phyloP scores from a whole-genome alignment of 352 stramenopile genomes.

The Globisporangium viniferum region DNA sequence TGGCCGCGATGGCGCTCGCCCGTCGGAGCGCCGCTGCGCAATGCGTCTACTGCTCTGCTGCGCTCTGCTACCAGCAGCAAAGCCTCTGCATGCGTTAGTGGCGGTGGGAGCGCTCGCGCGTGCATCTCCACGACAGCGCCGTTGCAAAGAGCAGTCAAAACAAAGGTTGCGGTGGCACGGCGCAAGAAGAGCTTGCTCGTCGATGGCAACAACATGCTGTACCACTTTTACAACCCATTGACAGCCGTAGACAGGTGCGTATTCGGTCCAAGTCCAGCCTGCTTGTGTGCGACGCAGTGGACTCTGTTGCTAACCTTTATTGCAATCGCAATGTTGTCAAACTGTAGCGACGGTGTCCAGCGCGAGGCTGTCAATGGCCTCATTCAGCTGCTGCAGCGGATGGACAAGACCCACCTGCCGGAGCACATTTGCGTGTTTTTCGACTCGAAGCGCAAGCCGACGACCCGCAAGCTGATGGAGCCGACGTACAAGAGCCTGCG shows the following conservation, averaged over 20 bases:
- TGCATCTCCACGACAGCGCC: conserved; percentile 2
- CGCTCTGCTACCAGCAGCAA: not conserved
- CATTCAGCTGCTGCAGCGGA: conserved; percentile 35
- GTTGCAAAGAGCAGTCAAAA: conserved; percentile 8
- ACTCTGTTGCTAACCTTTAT: not conserved
- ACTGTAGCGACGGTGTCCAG: conserved; percentile 29
- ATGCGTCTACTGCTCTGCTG: not conserved
- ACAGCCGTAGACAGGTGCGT: conserved; percentile 32
- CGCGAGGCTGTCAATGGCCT: conserved; percentile 46
- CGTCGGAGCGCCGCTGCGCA: not conserved
- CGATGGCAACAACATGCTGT: conserved; percentile 64
- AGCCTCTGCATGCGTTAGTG: no score
- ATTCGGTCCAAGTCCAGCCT: no score
- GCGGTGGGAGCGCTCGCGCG: not conserved
- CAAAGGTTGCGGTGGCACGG: not conserved
- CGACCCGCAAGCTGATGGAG: conserved; percentile 42
- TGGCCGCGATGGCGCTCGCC: conserved; percentile 5
- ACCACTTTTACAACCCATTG: conserved; percentile 56
- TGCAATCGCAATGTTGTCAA: not conserved
- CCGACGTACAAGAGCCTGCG: conserved; percentile 50
- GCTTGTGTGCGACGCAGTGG: not conserved
- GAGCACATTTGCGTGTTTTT: conserved; percentile 63
- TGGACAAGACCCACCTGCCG: conserved; percentile 44
- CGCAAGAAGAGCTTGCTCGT: conserved; percentile 49
- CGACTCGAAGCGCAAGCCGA: conserved; percentile 44